Conservation (phyloP, 441 rosid species). For the Erodium texanum region DNA sequence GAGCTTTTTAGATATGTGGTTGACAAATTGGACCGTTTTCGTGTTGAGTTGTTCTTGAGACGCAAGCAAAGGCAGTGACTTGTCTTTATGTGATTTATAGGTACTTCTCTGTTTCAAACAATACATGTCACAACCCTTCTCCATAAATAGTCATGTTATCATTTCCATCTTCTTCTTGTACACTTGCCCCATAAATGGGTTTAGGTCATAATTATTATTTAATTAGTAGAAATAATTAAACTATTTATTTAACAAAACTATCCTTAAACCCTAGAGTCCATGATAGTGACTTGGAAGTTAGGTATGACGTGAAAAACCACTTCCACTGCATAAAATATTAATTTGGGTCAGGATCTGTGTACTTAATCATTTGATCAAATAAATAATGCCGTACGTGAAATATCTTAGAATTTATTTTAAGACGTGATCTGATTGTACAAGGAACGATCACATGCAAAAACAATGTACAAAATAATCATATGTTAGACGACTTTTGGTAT, state of each 20-base stretch:
- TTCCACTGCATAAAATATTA: too few species aligned
- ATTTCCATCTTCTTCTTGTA: neutral
- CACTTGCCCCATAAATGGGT: neutral
- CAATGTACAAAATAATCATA: neutral
- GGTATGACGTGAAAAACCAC: neutral
- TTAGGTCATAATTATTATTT: neutral
- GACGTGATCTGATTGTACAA: neutral
- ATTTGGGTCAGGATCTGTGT: too few species aligned
- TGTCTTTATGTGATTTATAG: neutral
- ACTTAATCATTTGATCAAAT: too few species aligned
- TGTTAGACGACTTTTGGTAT: neutral
- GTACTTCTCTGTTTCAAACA: neutral
- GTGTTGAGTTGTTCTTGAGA: neutral
- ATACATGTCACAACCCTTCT: too few species aligned
- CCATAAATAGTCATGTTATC: neutral
- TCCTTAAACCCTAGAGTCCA: neutral
- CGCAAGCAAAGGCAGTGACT: neutral
- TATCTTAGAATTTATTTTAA: too few species aligned
- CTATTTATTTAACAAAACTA: neutral
- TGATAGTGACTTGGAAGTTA: neutral
- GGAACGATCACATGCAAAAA: neutral
- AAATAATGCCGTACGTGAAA: too few species aligned
- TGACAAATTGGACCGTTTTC: neutral
- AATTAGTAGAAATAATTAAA: too few species aligned
- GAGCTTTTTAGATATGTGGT: neutral